Conservation (phyloP, 2,329 filamentous ascomycete genomes). For the Penicillium italicum region DNA sequence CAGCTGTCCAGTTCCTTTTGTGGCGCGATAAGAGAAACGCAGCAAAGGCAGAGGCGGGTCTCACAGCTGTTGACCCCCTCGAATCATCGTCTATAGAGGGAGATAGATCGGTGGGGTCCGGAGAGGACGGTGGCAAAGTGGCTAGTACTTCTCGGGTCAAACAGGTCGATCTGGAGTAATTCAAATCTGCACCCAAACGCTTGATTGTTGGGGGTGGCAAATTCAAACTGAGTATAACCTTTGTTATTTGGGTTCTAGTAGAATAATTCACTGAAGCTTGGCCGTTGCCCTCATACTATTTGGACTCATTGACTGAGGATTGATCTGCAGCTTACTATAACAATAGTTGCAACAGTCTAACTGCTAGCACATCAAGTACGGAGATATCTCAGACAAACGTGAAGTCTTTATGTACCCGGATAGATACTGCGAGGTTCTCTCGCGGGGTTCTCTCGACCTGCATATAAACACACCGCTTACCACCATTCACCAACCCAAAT, state of each 20-base stretch:
- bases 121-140: background rate
- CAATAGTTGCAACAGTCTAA: background rate
- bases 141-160: background rate
- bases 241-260: too few relatives aligned
- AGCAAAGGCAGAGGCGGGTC: background rate
- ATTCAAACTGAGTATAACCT: too few relatives aligned
- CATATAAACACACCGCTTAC: background rate
- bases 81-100: background rate
- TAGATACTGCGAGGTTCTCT: background rate
- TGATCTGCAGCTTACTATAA: background rate
- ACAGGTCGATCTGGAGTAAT: background rate
- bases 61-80: background rate
- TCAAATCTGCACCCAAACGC: too few relatives aligned
- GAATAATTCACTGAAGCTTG: background rate
- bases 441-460: background rate
- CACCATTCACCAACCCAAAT: background rate
- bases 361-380: background rate
- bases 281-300: background rate
- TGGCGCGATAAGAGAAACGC: conserved; percentile 1
- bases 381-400: background rate
- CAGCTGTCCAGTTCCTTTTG: background rate
- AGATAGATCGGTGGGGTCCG: background rate
- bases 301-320: background rate
- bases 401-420: background rate
- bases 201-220: background rate